Evolutionary conservation across 1,284 basidiomycete species (phyloP).

Genomic region (Fomitiporia mediterranea): DNA sequence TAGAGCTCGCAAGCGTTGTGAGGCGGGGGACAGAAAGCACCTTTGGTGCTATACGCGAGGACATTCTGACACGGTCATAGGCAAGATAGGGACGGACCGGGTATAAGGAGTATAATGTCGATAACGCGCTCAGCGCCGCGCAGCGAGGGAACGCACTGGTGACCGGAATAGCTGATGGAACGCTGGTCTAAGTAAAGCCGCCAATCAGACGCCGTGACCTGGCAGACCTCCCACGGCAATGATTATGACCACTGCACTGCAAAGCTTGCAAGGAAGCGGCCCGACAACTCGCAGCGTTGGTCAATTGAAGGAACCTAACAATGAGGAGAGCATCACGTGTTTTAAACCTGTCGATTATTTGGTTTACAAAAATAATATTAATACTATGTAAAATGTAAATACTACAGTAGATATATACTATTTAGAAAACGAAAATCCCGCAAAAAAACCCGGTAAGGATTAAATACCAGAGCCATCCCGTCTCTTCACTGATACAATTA

Average conservation of each 20-base stretch:
- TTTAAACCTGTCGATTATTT: too few species aligned
- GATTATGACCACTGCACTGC: background rate
- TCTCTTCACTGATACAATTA: conserved; percentile 5
- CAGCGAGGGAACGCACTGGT: background rate
- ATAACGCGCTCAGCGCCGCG: background rate
- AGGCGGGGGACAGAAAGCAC: conserved; percentile 40
- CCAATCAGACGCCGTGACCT: background rate
- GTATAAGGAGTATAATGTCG: too few species aligned
- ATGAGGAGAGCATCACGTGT: too few species aligned
- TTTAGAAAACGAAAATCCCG: background rate
- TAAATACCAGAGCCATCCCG: background rate
- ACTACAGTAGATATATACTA: background rate
- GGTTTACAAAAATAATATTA: too few species aligned
- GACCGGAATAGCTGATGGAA: too few species aligned
- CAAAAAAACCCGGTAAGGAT: background rate
- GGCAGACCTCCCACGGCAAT: too few species aligned
- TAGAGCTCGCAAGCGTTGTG: conserved; percentile 45
- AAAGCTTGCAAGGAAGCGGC: too few species aligned
- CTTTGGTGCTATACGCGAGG: conserved; percentile 24
- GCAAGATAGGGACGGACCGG: too few species aligned
- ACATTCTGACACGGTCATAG: background rate
- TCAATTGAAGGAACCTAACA: too few species aligned
- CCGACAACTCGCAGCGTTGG: too few species aligned
- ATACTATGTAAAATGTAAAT: too few species aligned
- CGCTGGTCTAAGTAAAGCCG: background rate